Evolutionary conservation across 1,284 basidiomycete genomes (phyloP), one percentile per base, ranked within the genome.

Genomic region (Trametes sp.): DNA sequence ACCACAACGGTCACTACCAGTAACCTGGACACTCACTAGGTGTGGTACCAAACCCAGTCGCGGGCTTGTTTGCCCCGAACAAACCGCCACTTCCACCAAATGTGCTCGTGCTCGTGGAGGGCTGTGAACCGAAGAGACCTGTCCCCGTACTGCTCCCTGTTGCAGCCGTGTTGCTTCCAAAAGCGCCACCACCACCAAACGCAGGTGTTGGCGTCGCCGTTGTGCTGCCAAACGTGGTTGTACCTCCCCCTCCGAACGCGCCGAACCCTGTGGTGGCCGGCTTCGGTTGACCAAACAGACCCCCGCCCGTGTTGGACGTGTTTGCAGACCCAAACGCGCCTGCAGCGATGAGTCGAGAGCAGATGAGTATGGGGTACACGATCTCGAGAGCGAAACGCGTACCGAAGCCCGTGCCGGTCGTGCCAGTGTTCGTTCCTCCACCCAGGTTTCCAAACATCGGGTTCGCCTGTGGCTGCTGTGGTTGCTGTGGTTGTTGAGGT

Each of bases 381-480:
- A n/a, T 9, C 2, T 19, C 46, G 24, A 38, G 23, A 60, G 62
- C 66, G 61, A 64, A 35, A 73, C 69, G 76, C 84, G 68, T 71
- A 90, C 90, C 88, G 77, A 92, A 92, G 62, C 81, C 81, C 59
- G 84, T 70, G 14, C 75, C 73, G 14, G 78, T 77, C 3, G 78
- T 69, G 19, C 75, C 72, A 57, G 74, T 76, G 26, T 42, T 77
- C 4, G 78, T 72, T 57, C 74, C 75, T 52, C 74, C 75, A 53
- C 77, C 79, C 54, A 88, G 72, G 69, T 82, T 84, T 61, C 90
- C 90, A 74, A 92, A 93, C 88, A 92, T 92, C 46, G 92, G 88
- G 68, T 94, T 93, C 2, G 85, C 82, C 72, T 87, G 87, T 52
- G 88, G 86, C 66, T 81, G 79, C 66, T 82, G 84, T 55, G 71